Evolutionary conservation across 495 filamentous ascomycete genomes (phyloP).

Genomic region (Podospora pseudocomata): DNA sequence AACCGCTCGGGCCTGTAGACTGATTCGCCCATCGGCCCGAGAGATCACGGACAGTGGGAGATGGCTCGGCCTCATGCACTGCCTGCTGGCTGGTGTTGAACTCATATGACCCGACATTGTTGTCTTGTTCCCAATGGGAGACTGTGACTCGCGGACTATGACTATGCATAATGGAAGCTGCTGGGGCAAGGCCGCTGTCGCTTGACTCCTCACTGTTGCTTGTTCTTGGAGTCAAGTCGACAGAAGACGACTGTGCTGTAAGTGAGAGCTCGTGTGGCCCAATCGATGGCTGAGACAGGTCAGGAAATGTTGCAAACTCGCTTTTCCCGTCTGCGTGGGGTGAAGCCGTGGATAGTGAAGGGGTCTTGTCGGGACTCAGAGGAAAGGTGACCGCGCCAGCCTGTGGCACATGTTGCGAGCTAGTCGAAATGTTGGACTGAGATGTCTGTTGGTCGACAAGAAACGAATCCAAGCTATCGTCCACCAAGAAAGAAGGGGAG

Average conservation of each 20-base stretch:
- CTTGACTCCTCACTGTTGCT: slow-evolving; percentile 47
- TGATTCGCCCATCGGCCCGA: slow-evolving; percentile 38
- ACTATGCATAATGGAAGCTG: slow-evolving; percentile 34
- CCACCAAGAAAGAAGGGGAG: slow-evolving; percentile 37
- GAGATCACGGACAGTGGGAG: slow-evolving; percentile 33
- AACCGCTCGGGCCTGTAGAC: slow-evolving; percentile 38
- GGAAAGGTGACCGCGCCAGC: slow-evolving; percentile 21
- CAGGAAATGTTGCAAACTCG: slow-evolving; percentile 18
- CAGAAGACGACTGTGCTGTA: slow-evolving; percentile 26
- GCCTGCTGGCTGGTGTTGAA: slow-evolving; percentile 26
- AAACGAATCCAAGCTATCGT: slow-evolving; percentile 15
- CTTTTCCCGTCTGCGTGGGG: slow-evolving; percentile 25
- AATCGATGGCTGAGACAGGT: slow-evolving; percentile 15
- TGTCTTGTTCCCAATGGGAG: slow-evolving; percentile 45
- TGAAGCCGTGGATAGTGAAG: slow-evolving; percentile 29
- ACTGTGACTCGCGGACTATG: slow-evolving; percentile 49
- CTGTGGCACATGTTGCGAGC: slow-evolving; percentile 16
- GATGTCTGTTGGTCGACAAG: slow-evolving; percentile 12
- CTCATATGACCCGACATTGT: slow-evolving; percentile 28
- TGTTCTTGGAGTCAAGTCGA: slow-evolving; percentile 47
- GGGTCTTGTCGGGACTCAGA: slow-evolving; percentile 36
- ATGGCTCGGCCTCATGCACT: slow-evolving; percentile 5
- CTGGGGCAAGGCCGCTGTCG: slow-evolving; percentile 42
- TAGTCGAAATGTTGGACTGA: slow-evolving; percentile 13
- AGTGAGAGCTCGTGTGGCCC: slow-evolving; percentile 24